Conservation (phyloP, 139 green algal genomes). For the Auxenochlorella pyrenoidosa region DNA sequence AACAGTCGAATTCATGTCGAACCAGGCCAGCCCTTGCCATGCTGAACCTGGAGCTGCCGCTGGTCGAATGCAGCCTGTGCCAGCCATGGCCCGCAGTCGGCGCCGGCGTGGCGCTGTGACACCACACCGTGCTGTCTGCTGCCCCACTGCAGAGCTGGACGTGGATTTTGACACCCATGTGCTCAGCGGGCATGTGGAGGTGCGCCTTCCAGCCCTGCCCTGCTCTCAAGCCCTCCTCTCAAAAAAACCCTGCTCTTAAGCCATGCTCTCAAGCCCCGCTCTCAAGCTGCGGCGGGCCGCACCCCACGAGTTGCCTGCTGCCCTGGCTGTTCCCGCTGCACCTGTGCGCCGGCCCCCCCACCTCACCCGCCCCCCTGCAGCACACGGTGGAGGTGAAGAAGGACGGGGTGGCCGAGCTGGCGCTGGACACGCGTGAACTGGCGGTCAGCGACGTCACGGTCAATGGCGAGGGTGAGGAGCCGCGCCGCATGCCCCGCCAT, state of each 20-base stretch:
- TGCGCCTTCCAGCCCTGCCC: no score
- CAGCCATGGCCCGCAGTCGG: no score
- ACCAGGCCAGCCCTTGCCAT: not conserved
- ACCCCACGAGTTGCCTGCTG: no score
- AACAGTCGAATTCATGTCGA: no score
- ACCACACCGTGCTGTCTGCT: not conserved
- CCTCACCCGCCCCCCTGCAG: not conserved
- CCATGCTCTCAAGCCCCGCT: no score
- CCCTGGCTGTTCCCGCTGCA: not conserved
- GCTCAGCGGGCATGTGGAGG: constrained; percentile 38
- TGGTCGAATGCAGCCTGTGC: no score
- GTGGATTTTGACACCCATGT: constrained; percentile 55
- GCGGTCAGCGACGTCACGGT: constrained; percentile 43
- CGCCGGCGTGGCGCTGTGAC: not conserved
- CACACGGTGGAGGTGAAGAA: constrained; percentile 25
- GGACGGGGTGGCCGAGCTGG: constrained; percentile 40
- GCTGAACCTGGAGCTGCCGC: no score
- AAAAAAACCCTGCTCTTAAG: no score
- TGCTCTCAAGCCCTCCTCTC: no score
- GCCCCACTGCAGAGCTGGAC: constrained; percentile 36
- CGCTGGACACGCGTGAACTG: constrained; percentile 73
- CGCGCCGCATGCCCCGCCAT: no score
- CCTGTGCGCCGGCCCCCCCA: not conserved
- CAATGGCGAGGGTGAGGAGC: not conserved
- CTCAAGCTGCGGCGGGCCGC: no score